Evolutionary conservation across 371 early-diverging fungal species (phyloP).

Genomic region (Mucor indicus): DNA sequence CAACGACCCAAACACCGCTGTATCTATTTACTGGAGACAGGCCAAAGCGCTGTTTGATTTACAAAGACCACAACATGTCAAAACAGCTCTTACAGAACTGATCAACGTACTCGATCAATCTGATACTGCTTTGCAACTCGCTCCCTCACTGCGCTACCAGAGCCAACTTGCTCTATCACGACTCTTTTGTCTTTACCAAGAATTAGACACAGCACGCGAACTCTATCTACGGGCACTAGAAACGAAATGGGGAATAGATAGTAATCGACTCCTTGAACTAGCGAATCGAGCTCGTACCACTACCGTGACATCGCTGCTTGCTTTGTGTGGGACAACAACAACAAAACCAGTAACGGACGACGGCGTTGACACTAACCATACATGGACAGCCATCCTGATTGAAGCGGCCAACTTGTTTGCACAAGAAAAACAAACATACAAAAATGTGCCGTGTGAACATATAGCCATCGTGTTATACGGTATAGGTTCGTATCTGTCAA

Average conservation of each 20-base stretch:
- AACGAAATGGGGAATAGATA: constrained; percentile 18
- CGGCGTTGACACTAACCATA: constrained; percentile 19
- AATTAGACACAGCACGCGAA: background rate
- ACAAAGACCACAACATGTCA: no score
- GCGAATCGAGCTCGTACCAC: constrained; percentile 4
- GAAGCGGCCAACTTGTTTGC: constrained; percentile 27
- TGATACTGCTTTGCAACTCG: background rate
- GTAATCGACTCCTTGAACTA: constrained; percentile 2
- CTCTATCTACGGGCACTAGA: constrained; percentile 20
- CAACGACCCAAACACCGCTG: background rate
- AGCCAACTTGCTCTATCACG: constrained; percentile 26
- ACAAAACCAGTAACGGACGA: constrained; percentile 14
- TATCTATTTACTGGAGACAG: no score
- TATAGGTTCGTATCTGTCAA: constrained; percentile 2
- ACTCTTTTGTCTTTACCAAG: constrained; percentile 26
- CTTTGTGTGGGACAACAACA: constrained; percentile 17
- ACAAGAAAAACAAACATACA: constrained; percentile 2
- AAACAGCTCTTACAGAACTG: background rate
- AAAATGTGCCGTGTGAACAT: background rate
- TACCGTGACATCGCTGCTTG: background rate
- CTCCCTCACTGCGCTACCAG: background rate
- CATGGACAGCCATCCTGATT: constrained; percentile 9
- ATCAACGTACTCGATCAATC: background rate
- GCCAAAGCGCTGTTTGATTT: no score
- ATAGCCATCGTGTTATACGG: constrained; percentile 18